Base-by-base conservation (phyloP, 2,329 filamentous ascomycete genomes). In the Albophoma yamanashiensis region DNA sequence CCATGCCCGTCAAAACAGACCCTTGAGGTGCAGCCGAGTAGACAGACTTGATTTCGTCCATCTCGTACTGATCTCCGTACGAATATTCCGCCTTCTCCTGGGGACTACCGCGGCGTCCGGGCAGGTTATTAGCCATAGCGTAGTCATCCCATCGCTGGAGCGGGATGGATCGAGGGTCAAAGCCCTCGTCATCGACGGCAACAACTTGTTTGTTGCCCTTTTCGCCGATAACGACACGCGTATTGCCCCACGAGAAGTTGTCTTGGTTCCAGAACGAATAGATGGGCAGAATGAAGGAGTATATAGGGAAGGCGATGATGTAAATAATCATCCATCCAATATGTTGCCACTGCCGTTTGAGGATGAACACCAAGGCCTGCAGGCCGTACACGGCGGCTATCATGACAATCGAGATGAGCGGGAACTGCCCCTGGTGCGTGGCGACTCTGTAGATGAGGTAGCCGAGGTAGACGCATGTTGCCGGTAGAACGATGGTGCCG, bases 231-330 rank as follows among this genome's bases (percentile, higher is more conserved):
- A 99, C 94, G 65, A 99, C 86, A 83, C 94, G 92, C 1, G 94
- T 99, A 78, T 94, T 97, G 82, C 94, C 94, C 94, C 94, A 99
- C 2, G 88, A 88, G 81, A 99, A 99, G 77, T 99, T 93, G 75
- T 99, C 94, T 74, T 97, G 92, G 76, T 97, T 96, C 94, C 94
- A 99, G 87, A 99, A 99, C 0, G 93, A 96, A 79, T 97, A 99
- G 64, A 99, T 78, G 0, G 94, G 94, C 15, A 99, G 83, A 64
- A 95, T 72, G 68, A 99, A 90, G 4, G 89, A 94, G 79, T 93
- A 97, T 67, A 99, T 89, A 0, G 94, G 94, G 79, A 89, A 97
- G 3, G 94, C 94, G n/a, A 95, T 67, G 63, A 99, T 82, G 76
- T 99, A 99, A 71, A 99, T 97, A 65, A 99, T 88, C 92, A 99